Base-by-base conservation (phyloP, 2,329 filamentous ascomycete species). In the Aspergillus texensis region DNA sequence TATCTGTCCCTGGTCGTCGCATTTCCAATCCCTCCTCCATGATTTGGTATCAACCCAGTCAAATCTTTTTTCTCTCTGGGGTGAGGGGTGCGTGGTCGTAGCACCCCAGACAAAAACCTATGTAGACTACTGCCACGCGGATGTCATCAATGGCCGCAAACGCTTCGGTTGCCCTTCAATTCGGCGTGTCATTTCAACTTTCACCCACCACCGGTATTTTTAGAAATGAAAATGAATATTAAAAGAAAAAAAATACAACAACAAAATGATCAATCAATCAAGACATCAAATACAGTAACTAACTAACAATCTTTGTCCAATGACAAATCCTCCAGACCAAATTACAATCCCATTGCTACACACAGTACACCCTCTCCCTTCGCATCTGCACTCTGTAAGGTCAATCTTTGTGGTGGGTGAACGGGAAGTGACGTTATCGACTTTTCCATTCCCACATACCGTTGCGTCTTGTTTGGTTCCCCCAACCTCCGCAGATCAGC, bases 251-350 rank as follows among this genome's bases (percentile, higher is more conserved):
- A 52, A 28, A 26, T 10, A 52, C 12, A 30, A 28, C 14, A n/a
- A 34, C 14, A n/a, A 34, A 32, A 34, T 26, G n/a, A 14, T 52
- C 48, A 12, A 52, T 16, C 28, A 11, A 30, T 39, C 12, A 14
- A 45, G 36, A 28, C 26, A 28, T 28, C 26, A 28, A 8, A 28
- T 28, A 28, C 26, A 28, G 26, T 6, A 28, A 28, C 26, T 28
- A 24, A 16, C 12, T n/a, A 9, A 19, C 8, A 12, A 30, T 34
- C 62, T 69, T 19, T 58, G 46, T 43, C 36, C 65, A 6, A 46
- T 52, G 41, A 36, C 45, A 39, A 48, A 46, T 28, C 14, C 45
- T 12, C 41, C 28, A 14, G 24, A 30, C 14, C 55, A 48, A 14
- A 26, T 59, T 43, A 19, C 48, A 48, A 52, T 59, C 6, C 6